phyloP scores from a whole-genome alignment of 1,284 basidiomycete genomes.

The Phellinidium pouzarii region DNA sequence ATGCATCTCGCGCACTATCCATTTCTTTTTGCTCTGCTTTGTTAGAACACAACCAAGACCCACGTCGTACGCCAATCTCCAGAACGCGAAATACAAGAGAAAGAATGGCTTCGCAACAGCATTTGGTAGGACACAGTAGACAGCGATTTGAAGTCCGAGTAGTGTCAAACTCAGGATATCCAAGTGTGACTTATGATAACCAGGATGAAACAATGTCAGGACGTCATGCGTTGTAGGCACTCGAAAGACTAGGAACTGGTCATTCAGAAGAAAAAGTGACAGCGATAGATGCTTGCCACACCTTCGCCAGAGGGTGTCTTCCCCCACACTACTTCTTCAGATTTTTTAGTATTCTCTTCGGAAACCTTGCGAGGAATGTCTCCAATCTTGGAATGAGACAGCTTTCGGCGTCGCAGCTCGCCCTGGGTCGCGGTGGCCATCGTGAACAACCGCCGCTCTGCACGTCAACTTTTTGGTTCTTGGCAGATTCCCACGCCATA shows the following conservation, averaged over 20 bases:
- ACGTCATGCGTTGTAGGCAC: slow-evolving; percentile 97
- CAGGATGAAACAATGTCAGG: slow-evolving; percentile 85
- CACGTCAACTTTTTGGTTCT: not conserved
- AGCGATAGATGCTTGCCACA: slow-evolving; percentile 28
- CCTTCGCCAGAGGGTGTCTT: slow-evolving; percentile 82
- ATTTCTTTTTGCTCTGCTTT: slow-evolving; percentile 89
- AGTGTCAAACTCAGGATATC: slow-evolving; percentile 82
- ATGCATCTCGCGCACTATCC: slow-evolving; percentile 83
- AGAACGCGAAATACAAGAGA: slow-evolving; percentile 85
- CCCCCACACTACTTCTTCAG: slow-evolving; percentile 75
- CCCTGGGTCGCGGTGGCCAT: slow-evolving; percentile 8
- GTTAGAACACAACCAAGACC: slow-evolving; percentile 93
- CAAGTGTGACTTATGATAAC: slow-evolving; percentile 85
- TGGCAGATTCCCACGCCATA: slow-evolving; percentile 9
- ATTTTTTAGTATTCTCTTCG: slow-evolving; percentile 11
- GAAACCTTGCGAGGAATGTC: not conserved
- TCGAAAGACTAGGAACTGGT: slow-evolving; percentile 66
- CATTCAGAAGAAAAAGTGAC: not conserved
- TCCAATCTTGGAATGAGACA: slow-evolving; percentile 2
- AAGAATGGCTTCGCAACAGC: slow-evolving; percentile 61
- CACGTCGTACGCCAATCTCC: slow-evolving; percentile 88
- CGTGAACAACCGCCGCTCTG: not conserved
- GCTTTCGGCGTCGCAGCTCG: slow-evolving; percentile 12
- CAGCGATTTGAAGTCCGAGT: slow-evolving; percentile 69
- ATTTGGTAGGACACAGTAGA: slow-evolving; percentile 67